phyloP scores from a whole-genome alignment of 345 rosid genomes.

The Populus tremula region DNA sequence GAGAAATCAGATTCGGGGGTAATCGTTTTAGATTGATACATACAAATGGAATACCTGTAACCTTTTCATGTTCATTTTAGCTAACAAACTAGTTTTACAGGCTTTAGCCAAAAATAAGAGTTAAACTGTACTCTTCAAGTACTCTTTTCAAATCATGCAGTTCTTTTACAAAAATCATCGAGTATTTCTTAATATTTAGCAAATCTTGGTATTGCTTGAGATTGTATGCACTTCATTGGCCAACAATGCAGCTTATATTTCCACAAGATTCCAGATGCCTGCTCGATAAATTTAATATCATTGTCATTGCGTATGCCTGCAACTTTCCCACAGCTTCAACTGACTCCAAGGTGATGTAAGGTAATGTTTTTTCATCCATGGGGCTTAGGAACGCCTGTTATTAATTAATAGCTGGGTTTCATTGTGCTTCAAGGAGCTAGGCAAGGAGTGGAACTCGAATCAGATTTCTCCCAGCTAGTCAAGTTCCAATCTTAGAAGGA shows the following conservation, averaged over 20 bases:
- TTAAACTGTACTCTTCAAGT: neutral
- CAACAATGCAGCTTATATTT: neutral
- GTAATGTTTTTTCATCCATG: neutral
- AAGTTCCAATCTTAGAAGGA: neutral
- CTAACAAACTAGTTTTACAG: constrained; percentile 4
- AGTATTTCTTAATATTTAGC: neutral
- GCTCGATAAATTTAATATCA: neutral
- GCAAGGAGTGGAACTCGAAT: neutral
- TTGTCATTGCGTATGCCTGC: neutral
- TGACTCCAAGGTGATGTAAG: neutral
- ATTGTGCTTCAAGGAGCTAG: neutral
- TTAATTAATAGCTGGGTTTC: neutral
- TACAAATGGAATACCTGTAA: neutral
- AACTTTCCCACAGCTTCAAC: neutral
- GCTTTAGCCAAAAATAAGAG: neutral
- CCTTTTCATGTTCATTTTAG: neutral
- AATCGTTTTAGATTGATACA: constrained; percentile 34
- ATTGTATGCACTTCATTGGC: neutral
- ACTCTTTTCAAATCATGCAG: neutral
- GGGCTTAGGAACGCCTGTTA: neutral
- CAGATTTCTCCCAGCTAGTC: neutral
- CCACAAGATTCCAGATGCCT: neutral
- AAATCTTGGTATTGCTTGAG: neutral
- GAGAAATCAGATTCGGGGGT: constrained; percentile 20
- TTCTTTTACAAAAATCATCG: neutral